A percentile compares a stretch with the other conserved stretches of the same genome.
Evolutionary conservation across 1,284 basidiomycete genomes (phyloP).

Genomic region (Austroboletus niveus): DNA sequence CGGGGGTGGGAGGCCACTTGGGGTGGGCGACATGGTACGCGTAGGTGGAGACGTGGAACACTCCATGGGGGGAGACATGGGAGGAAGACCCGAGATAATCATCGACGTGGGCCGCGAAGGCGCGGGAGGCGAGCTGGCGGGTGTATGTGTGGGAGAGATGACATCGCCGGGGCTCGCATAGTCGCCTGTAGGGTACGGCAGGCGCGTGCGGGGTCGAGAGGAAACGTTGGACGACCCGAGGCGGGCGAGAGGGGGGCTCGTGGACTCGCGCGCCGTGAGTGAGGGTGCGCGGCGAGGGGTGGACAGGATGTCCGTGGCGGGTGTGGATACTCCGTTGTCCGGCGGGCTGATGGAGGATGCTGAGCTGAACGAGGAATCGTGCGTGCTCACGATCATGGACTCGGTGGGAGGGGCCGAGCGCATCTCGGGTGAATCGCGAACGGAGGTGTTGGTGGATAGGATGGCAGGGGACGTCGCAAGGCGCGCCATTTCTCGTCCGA

Average conservation of each 20-base stretch:
- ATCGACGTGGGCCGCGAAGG: slow-evolving; percentile 26
- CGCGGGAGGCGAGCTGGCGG: slow-evolving; percentile 53
- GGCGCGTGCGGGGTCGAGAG: slow-evolving; percentile 46
- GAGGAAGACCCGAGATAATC: slow-evolving; percentile 30
- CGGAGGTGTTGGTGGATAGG: slow-evolving; percentile 52
- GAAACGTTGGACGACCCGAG: slow-evolving; percentile 20
- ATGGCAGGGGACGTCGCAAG: slow-evolving; percentile 57
- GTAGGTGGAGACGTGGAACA: slow-evolving; percentile 23
- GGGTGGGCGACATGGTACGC: slow-evolving; percentile 23
- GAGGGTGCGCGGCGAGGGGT: slow-evolving; percentile 34
- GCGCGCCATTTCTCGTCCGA: slow-evolving; percentile 76
- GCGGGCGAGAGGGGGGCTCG: slow-evolving; percentile 59
- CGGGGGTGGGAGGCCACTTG: slow-evolving; percentile 35
- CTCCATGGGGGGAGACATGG: slow-evolving; percentile 26
- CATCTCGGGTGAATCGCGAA: slow-evolving; percentile 43
- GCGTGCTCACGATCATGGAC: slow-evolving; percentile 36
- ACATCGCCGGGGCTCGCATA: slow-evolving; percentile 58
- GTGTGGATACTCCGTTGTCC: slow-evolving; percentile 16
- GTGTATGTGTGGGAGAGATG: slow-evolving; percentile 48
- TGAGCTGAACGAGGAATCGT: slow-evolving; percentile 27
- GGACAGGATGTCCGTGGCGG: slow-evolving; percentile 25
- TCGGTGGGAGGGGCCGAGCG: slow-evolving; percentile 39
- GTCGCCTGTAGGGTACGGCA: slow-evolving; percentile 79
- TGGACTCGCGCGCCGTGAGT: slow-evolving; percentile 54
- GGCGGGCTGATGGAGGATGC: slow-evolving; percentile 21